Conservation (phyloP, 2,329 filamentous ascomycete species). For the Penicillium sp. region DNA sequence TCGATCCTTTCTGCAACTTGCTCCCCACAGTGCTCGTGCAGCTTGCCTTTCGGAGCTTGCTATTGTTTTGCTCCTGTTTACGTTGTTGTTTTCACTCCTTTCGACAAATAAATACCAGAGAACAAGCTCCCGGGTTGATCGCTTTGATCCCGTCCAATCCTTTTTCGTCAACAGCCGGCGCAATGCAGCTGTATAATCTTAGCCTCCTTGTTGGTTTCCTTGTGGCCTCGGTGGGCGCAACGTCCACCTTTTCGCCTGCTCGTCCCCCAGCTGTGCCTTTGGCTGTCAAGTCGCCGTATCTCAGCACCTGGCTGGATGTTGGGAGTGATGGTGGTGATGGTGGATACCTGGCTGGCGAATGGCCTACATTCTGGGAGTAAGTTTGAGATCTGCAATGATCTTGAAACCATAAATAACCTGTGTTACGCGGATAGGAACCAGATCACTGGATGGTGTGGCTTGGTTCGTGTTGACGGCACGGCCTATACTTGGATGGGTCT, state of each 20-base stretch:
- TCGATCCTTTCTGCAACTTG: conserved; percentile 16
- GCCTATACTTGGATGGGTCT: conserved; percentile 68
- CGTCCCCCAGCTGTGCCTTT: conserved; percentile 69
- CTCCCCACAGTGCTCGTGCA: conserved; percentile 5
- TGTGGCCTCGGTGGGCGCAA: conserved; percentile 23
- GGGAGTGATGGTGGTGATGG: conserved; percentile 63
- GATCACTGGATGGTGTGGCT: conserved; percentile 64
- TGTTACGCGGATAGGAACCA: conserved; percentile 46
- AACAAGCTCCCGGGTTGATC: conserved; percentile 22
- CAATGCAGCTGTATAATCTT: conserved; percentile 31
- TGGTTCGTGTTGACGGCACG: conserved; percentile 66
- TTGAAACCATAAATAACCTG: conserved; percentile 13
- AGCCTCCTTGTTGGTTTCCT: conserved; percentile 25
- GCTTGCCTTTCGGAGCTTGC: conserved; percentile 4
- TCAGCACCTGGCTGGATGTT: conserved; percentile 67
- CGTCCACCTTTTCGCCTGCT: conserved; percentile 62
- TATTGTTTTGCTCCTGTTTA: background rate
- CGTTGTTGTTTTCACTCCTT: conserved; percentile 7
- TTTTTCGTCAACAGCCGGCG: conserved; percentile 16
- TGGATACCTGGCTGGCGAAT: conserved; percentile 66
- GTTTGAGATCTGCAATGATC: conserved; percentile 27
- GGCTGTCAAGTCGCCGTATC: conserved; percentile 72
- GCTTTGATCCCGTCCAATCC: conserved; percentile 17
- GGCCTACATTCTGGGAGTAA: conserved; percentile 69
- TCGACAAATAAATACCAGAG: conserved; percentile 10